These are phyloP conservation scores for Mucor piriformis DNA, from an alignment of 371 early-diverging fungal genomes.

Conservation along the genomic window DNA sequence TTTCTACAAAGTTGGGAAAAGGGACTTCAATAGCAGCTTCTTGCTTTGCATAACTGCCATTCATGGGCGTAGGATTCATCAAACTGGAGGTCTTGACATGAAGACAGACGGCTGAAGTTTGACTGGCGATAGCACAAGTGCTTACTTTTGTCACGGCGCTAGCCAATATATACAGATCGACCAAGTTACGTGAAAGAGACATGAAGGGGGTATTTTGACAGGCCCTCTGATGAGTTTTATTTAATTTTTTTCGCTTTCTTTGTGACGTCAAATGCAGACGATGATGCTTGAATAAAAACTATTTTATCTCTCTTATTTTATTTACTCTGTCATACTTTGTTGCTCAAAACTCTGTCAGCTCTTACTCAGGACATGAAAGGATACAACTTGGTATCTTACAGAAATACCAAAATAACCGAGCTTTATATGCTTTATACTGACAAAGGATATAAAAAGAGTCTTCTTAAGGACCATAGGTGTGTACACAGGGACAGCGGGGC, in stretches of 20 bases:
- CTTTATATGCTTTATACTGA: no score
- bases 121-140: conserved; percentile 27
- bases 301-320: no score
- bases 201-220: conserved; percentile 17
- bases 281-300: no score
- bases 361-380: no score
- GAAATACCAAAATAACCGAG: no score
- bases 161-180: conserved; percentile 43
- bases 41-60: neutral
- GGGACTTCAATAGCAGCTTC: conserved; percentile 11
- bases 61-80: conserved; percentile 39
- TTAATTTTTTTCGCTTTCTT: neutral
- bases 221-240: neutral
- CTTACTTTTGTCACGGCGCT: conserved; percentile 37
- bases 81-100: conserved; percentile 49
- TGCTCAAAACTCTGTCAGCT: no score
- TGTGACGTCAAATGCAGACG: conserved; percentile 23
- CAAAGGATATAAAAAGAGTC: no score
- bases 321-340: no score
- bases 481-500: no score
- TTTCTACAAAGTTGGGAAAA: conserved; percentile 10
- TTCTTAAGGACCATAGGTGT: no score
- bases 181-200: conserved; percentile 41
- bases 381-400: no score
- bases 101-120: conserved; percentile 35